Base-by-base conservation (phyloP, 192 early-diverging fungal genomes). In the Coemansia sp. region DNA sequence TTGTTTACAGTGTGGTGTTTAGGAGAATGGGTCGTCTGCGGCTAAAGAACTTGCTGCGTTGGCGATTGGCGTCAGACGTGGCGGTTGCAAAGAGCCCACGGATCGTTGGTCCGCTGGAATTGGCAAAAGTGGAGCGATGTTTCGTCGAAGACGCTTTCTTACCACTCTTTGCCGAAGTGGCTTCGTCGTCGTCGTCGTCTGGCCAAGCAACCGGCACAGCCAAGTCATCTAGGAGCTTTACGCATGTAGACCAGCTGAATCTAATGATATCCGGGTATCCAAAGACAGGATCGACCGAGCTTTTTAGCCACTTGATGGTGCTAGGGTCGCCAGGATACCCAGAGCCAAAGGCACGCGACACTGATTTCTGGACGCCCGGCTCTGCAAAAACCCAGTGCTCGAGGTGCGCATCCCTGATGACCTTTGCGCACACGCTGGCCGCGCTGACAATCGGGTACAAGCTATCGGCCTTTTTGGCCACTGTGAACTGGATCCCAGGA, bases 381-480 rank as follows among this genome's bases (percentile, higher is more conserved):
- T 84, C 85, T 29, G 64, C 62, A 66, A 84, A 86, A 21, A 52
- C 51, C 84, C 85, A 85, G 34, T 68, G 31, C 0, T 15, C 45
- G 42, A 84, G 51, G 39, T 82, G 66, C 15, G 64, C 68, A 20
- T 86, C 85, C 2, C 85, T 51, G 7, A 69, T 64, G 21, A 92
- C 92, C 77, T 99, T 99, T 26, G 97, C 97, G 71, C 89, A 93
- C 39, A 99, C 96, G 84, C 90, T 92, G 0, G 97, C 97, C 2
- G 94, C 96, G 64, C 91, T 92, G 23, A 99, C 97, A 42, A 95
- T 91, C 3, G 97, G 95, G 74, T 88, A 99, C 53, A 91, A 74
- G 18, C 87, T 84, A 83, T 99, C 97, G 3, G 97, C 97, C 65
- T 97, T 97, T 51, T 95, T 96, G 3, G 91, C 87, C 13, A 99